Conservation (phyloP, 352 stramenopile species). For the Phytophthora megakarya region DNA sequence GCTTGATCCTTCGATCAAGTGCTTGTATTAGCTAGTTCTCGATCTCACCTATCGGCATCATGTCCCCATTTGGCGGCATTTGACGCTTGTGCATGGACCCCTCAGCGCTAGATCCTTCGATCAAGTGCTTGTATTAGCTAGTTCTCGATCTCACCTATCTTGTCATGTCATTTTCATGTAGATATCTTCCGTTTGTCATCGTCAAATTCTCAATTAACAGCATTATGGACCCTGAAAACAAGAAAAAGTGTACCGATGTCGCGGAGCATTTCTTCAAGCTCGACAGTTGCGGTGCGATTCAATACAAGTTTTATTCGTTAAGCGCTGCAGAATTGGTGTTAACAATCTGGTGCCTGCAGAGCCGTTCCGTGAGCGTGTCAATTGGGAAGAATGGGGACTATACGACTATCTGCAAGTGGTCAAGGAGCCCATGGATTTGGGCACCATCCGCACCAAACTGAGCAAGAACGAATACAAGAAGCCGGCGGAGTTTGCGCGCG, state of each 20-base stretch:
- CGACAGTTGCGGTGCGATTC: constrained; percentile 61
- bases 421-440: constrained; percentile 93
- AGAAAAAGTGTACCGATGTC: constrained; percentile 82
- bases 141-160: constrained; percentile 9
- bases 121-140: neutral
- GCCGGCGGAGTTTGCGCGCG: constrained; percentile 74
- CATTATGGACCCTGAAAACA: constrained; percentile 76
- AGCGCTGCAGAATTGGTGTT: neutral
- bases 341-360: constrained; percentile 41
- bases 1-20: neutral
- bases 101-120: neutral
- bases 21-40: neutral
- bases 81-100: neutral
- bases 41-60: constrained; percentile 4
- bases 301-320: neutral
- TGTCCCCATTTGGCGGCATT: neutral
- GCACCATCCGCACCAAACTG: constrained; percentile 83
- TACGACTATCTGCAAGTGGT: constrained; percentile 92
- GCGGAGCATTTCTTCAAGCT: constrained; percentile 85
- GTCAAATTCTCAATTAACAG: neutral
- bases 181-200: neutral
- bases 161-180: constrained; percentile 10
- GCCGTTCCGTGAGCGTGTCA: constrained; percentile 85
- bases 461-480: constrained; percentile 88
- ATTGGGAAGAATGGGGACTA: constrained; percentile 90